phyloP scores from a whole-genome alignment of 768 basidiomycete species.

The Suillus sp. region DNA sequence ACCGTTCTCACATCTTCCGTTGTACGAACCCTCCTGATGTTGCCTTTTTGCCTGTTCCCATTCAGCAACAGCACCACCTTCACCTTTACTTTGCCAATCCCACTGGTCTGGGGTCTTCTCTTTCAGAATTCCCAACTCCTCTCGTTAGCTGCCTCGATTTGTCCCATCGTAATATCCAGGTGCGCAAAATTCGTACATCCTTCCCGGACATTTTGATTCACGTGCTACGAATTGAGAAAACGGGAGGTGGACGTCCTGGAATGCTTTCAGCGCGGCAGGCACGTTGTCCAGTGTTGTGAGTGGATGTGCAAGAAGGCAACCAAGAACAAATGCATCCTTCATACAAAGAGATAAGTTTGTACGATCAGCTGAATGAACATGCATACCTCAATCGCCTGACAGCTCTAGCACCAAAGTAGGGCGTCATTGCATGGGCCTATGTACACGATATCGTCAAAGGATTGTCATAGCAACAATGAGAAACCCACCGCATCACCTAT shows the following conservation, averaged over 20 bases:
- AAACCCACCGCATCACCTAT: not conserved
- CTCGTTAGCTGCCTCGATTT: constrained; percentile 5
- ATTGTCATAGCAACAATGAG: not conserved
- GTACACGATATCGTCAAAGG: not conserved
- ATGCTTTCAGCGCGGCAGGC: not conserved
- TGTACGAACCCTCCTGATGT: not conserved
- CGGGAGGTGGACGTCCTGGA: constrained; percentile 22
- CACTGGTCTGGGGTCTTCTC: constrained; percentile 17
- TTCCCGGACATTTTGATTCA: constrained; percentile 14
- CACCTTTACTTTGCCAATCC: not conserved
- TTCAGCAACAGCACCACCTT: not conserved
- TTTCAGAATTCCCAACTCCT: constrained; percentile 17
- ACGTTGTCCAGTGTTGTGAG: constrained; percentile 5
- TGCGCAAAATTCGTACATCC: constrained; percentile 19
- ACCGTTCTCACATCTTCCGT: not conserved
- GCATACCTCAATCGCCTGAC: constrained; percentile 55
- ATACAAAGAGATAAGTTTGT: not conserved
- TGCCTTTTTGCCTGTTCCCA: not conserved
- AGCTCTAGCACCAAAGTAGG: constrained; percentile 60
- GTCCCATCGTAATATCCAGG: constrained; percentile 15
- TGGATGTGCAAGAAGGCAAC: constrained; percentile 27
- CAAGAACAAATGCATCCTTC: constrained; percentile 27
- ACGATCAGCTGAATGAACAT: not conserved
- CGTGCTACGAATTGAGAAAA: constrained; percentile 17
- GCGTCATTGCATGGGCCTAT: constrained; percentile 47